These are phyloP conservation scores for Fusarium proliferatum DNA, from an alignment of 2,329 filamentous ascomycete genomes.

Conservation along the genomic window DNA sequence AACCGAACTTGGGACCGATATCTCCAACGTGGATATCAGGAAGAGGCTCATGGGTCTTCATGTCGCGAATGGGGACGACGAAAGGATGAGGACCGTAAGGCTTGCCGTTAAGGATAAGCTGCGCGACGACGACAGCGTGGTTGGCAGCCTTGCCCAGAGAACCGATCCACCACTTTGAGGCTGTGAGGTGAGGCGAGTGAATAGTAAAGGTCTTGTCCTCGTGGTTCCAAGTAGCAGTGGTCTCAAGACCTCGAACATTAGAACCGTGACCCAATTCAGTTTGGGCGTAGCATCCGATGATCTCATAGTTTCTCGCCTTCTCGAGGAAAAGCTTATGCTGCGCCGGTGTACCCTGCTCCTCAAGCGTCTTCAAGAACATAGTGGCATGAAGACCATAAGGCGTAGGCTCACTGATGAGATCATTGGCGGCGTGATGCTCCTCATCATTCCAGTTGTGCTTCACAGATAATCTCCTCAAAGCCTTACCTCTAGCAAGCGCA, in stretches of 20 bases:
- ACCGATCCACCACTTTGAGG: constrained; percentile 89
- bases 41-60: constrained; percentile 75
- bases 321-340: constrained; percentile 80
- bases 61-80: constrained; percentile 77
- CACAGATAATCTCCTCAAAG: constrained; percentile 72
- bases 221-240: constrained; percentile 78
- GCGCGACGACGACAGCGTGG: constrained; percentile 82
- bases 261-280: constrained; percentile 84
- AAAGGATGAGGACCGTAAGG: constrained; percentile 81
- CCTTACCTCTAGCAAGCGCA: constrained; percentile 77
- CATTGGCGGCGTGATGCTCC: constrained; percentile 72
- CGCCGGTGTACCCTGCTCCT: constrained; percentile 77
- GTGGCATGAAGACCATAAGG: constrained; percentile 77
- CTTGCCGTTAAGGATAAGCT: constrained; percentile 76
- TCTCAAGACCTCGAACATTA: constrained; percentile 79
- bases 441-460: constrained; percentile 76
- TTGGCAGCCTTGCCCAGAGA: constrained; percentile 81
- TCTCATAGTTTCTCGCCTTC: constrained; percentile 74
- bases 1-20: constrained; percentile 83
- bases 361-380: constrained; percentile 66
- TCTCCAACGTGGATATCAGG: constrained; percentile 80
- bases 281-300: constrained; percentile 84
- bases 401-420: constrained; percentile 77
- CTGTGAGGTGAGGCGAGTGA: constrained; percentile 78
- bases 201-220: constrained; percentile 80